Evolutionary conservation across 2,329 filamentous ascomycete species (phyloP), one percentile per base, ranked within the genome.

Genomic region (Fusarium lyarnte): DNA sequence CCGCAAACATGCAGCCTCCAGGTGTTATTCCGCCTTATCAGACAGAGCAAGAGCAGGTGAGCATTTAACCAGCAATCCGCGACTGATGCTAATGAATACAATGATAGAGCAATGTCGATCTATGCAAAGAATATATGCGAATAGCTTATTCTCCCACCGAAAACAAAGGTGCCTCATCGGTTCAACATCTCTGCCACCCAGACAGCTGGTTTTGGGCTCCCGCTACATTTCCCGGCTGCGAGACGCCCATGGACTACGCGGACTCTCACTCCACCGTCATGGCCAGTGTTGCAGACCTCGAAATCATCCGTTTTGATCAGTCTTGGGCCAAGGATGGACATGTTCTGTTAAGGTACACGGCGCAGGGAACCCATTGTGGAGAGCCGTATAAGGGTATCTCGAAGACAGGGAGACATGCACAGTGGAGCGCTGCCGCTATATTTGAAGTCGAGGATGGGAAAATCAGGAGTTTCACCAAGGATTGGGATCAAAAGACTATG

Each of bases 311-410:
- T 14, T 75, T 75, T 45, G 73, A 75, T 38, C 72, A 76, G 61
- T 53, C 70, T 5, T 77, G 72, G 74, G 73, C 72, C 21, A 77
- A 76, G 45, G 68, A 70, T 19, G 73, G 73, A 4, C 72, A 75
- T 43, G 74, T 76, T 35, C 65, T 76, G 31, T 69, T 75, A 46
- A 64, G 76, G n/a, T 77, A 77, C 39, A 74, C 69, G 13, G 74
- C 74, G 2, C 69, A 74, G 54, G 74, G 75, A 14, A 75, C 70
- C 51, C 76, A 77, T 45, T 42, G 53, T 14, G 72, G 75, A 9
- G 58, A 72, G 63, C 74, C 75, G 14, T 77, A 76, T 63, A 75
- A 74, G 46, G 74, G 64, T 14, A 76, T 76, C 31, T 41, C 41
- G 19, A 68, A 64, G 36, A 74, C 70, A 38, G 70, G 74, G 10